phyloP scores from a whole-genome alignment of 1,284 basidiomycete genomes.

The Pholiota adiposa region DNA sequence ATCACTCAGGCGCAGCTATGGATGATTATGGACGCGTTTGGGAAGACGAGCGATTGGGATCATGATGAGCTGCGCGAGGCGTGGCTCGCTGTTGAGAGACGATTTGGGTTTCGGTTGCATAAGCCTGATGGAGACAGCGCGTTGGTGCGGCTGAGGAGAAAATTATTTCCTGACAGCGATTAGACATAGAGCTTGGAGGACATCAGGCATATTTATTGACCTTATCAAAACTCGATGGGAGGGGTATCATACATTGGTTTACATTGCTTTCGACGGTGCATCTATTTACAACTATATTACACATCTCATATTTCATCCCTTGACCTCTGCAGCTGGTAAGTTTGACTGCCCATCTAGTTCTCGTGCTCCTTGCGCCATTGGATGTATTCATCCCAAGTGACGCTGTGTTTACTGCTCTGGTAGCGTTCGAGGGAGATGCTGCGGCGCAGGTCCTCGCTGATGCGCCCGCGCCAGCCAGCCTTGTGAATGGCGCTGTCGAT shows the following conservation, averaged over 20 bases:
- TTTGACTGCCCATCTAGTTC: conserved; percentile 7
- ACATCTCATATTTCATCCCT: conserved; percentile 11
- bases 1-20: conserved; percentile 55
- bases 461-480: conserved; percentile 84
- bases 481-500: conserved; percentile 92
- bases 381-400: conserved; percentile 79
- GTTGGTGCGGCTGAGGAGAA: conserved; percentile 42
- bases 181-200: neutral
- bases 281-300: conserved; percentile 15
- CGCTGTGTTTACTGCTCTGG: conserved; percentile 77
- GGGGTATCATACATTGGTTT: conserved; percentile 10
- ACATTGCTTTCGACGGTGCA: conserved; percentile 1
- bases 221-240: neutral
- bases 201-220: neutral
- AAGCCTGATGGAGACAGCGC: conserved; percentile 44
- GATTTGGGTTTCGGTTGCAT: conserved; percentile 49
- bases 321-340: neutral
- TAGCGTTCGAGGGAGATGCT: conserved; percentile 84
- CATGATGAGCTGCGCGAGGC: conserved; percentile 49
- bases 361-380: conserved; percentile 64
- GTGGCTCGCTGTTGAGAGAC: conserved; percentile 56
- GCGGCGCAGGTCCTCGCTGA: conserved; percentile 83
- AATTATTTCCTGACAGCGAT: conserved; percentile 38
- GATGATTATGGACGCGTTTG: conserved; percentile 69
- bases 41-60: conserved; percentile 58